These are phyloP conservation scores for Vicia faba DNA, from an alignment of 306 rosid species.

Conservation along the genomic window DNA sequence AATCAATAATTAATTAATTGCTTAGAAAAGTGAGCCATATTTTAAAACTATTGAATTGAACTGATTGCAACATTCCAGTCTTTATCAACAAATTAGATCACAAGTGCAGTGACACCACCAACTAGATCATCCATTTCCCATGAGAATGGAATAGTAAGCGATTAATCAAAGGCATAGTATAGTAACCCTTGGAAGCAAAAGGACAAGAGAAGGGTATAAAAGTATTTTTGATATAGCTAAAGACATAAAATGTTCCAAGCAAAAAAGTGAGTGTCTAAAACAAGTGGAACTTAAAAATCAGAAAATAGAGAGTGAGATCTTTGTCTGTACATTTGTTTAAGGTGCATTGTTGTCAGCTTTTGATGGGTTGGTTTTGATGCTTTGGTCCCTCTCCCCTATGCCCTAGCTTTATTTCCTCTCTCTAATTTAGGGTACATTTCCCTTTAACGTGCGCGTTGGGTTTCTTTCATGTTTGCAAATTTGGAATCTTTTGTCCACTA, in stretches of 20 bases:
- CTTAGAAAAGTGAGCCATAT: background rate
- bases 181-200: background rate
- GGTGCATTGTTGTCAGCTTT: conserved; percentile 52
- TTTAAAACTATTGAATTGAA: background rate
- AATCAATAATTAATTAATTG: too few species aligned
- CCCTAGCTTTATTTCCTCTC: conserved; percentile 9
- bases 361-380: conserved; percentile 56
- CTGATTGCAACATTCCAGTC: background rate
- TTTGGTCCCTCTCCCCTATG: conserved; percentile 49
- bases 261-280: conserved; percentile 36
- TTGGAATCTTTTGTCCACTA: conserved; percentile 64
- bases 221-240: conserved; percentile 11
- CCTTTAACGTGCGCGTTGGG: conserved; percentile 73
- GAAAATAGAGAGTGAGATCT: conserved; percentile 55
- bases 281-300: conserved; percentile 31
- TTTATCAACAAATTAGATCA: background rate
- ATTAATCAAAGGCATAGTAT: background rate
- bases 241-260: conserved; percentile 17
- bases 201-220: conserved; percentile 19
- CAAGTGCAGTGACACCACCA: background rate
- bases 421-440: conserved; percentile 20
- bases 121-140: background rate
- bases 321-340: conserved; percentile 60
- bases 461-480: conserved; percentile 68
- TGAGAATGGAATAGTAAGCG: background rate